Evolutionary conservation across 305 asterid species (phyloP), one percentile per base, ranked within the genome.

Genomic region (Fraxinus paxiana): DNA sequence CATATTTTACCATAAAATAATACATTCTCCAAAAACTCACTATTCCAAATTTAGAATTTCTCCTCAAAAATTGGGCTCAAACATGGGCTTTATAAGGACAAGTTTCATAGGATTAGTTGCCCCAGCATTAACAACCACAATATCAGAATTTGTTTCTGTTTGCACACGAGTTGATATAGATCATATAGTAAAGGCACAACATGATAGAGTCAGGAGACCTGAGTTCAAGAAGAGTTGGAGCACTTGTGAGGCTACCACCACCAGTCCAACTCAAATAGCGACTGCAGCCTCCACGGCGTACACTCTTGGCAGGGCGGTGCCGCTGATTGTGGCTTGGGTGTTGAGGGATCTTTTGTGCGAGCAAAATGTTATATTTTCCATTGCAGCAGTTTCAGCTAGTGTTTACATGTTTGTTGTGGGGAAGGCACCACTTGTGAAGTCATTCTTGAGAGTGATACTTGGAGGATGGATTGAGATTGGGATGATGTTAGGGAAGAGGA

Each of bases 381-480:
- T 59, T 59, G 65, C 43, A 43, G 79, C 79, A 75, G 37, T 41
- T 41, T 28, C 43, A 75, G 79, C 79, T 43, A 7, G 5, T 26
- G n/a, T 24, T 6, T 46, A 51, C 5, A 43, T 26, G 69, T 75
- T 43, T 22, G 30, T 75, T 3, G 33, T 48, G 34, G 43, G 79
- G 69, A 46, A 46, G 69, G 38, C 69, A 43, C 22, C 79, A 20
- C 67, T 75, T 4, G 20, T 13, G 9, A 28, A 12, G 37, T 46
- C 65, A 38, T 41, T 41, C 17, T n/a, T 6, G 54, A 26, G 69
- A 48, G 67, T 75, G 20, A 20, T 75, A 17, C 30, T 75, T 75
- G 79, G 67, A 54, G 6, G 79, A 75, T 75, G 43, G 69, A 3
- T 75, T 41, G 69, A 75, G 79, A 46, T 26, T 46, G 79, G 65